Conservation (phyloP, 345 rosid genomes). For the Melastoma malabathricum region DNA sequence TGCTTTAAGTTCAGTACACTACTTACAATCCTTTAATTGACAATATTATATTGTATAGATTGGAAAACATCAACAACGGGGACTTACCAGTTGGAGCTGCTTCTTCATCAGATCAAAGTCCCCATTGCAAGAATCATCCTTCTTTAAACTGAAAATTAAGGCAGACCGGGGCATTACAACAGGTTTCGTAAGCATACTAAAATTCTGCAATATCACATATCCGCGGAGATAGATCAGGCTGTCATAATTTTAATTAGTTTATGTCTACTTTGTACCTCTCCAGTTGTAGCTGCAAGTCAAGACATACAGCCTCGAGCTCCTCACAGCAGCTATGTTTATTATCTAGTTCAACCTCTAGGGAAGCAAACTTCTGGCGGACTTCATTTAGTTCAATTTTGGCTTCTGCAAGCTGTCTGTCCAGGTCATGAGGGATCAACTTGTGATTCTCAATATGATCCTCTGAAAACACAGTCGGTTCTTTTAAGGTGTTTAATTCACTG, state of each 20-base stretch:
- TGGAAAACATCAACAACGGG: neutral
- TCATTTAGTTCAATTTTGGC: constrained; percentile 24
- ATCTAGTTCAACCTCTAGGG: constrained; percentile 33
- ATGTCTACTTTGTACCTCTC: constrained; percentile 29
- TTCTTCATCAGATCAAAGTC: constrained; percentile 33
- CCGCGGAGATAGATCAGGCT: neutral
- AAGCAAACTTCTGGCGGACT: constrained; percentile 19
- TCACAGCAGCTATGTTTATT: constrained; percentile 27
- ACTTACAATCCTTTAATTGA: too few species aligned
- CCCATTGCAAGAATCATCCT: constrained; percentile 15
- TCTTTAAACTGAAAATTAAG: constrained; percentile 30
- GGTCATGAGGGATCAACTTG: constrained; percentile 19
- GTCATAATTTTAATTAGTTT: neutral
- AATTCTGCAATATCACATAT: neutral
- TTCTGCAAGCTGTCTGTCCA: constrained; percentile 18
- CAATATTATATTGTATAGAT: neutral
- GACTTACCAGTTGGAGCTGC: constrained; percentile 57
- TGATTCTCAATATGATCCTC: constrained; percentile 33
- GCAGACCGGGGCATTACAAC: neutral
- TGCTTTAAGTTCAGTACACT: too few species aligned
- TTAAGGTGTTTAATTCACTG: constrained; percentile 24
- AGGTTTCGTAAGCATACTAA: constrained; percentile 9
- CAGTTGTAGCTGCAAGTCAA: constrained; percentile 30
- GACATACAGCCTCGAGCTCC: constrained; percentile 32
- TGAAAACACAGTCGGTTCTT: constrained; percentile 15